Conservation (phyloP, 768 basidiomycete genomes). For the Trametes cubensis region DNA sequence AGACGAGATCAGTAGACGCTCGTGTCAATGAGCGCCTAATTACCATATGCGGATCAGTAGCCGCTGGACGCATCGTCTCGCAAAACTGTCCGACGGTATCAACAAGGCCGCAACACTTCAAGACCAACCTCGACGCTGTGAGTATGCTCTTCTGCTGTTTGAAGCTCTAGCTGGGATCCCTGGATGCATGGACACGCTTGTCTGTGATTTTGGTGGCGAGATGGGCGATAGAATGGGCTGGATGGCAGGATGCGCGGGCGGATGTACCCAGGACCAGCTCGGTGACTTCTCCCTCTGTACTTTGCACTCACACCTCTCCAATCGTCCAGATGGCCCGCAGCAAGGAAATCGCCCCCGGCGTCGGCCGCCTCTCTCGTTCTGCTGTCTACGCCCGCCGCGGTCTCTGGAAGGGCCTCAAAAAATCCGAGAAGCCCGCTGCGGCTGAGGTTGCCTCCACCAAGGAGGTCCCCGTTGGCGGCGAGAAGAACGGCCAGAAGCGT, state of each 20-base stretch:
- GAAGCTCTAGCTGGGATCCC: conserved; percentile 19
- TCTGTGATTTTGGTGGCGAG: conserved; percentile 15
- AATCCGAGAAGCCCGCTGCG: conserved; percentile 64
- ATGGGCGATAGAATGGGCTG: conserved; percentile 22
- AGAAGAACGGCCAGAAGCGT: conserved; percentile 89
- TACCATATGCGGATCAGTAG: conserved; percentile 17
- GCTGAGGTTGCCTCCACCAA: conserved; percentile 62
- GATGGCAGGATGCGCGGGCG: conserved; percentile 32
- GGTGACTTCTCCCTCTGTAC: conserved; percentile 11
- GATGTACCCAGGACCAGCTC: conserved; percentile 26
- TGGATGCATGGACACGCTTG: conserved; percentile 20
- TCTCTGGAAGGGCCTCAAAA: conserved; percentile 85
- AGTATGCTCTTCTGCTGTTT: conserved; percentile 36
- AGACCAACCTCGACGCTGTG: conserved; percentile 44
- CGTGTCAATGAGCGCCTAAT: conserved; percentile 2
- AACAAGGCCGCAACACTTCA: conserved; percentile 38
- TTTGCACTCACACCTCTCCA: conserved; percentile 22
- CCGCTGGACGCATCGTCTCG: conserved; percentile 14
- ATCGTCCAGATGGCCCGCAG: conserved; percentile 77
- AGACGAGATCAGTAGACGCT: conserved; percentile 12
- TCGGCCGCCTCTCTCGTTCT: conserved; percentile 84
- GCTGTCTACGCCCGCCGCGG: conserved; percentile 80
- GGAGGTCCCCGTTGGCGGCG: conserved; percentile 85
- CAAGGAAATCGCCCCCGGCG: conserved; percentile 79
- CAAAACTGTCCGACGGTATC: conserved; percentile 25